These are phyloP conservation scores for Spathaspora sp. DNA, from an alignment of 805 yeast species.

Conservation along the genomic window DNA sequence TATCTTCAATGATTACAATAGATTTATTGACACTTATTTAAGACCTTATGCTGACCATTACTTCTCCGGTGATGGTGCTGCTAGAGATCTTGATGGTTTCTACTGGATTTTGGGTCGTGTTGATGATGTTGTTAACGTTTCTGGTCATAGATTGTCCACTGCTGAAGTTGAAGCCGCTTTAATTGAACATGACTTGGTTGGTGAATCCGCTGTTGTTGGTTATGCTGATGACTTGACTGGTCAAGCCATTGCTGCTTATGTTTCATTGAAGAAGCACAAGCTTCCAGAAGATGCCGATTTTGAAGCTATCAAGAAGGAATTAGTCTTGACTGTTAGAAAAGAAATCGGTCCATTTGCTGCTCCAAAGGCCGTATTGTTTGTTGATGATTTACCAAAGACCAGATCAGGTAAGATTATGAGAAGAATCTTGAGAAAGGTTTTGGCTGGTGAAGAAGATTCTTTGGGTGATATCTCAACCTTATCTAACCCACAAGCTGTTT, in stretches of 20 bases:
- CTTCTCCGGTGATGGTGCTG: constrained; percentile 99
- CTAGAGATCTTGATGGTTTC: constrained; percentile 93
- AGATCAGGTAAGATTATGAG: constrained; percentile 99
- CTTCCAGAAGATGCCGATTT: constrained; percentile 39
- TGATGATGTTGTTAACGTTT: constrained; percentile 96
- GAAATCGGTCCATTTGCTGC: constrained; percentile 95
- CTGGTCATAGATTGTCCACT: constrained; percentile 97
- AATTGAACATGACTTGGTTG: constrained; percentile 72
- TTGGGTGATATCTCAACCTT: constrained; percentile 90
- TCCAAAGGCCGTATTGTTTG: constrained; percentile 81
- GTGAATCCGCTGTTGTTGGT: constrained; percentile 97
- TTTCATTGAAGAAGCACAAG: constrained; percentile 63
- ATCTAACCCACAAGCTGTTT: constrained; percentile 82
- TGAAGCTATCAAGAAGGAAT: constrained; percentile 64
- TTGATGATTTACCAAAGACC: constrained; percentile 94
- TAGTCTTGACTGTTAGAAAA: constrained; percentile 84
- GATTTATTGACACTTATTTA: constrained; percentile 88
- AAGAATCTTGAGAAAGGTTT: constrained; percentile 90
- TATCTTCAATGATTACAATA: constrained; percentile 81
- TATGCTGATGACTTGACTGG: constrained; percentile 93
- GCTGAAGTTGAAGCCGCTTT: constrained; percentile 96
- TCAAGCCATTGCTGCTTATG: constrained; percentile 95
- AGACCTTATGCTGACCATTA: constrained; percentile 90
- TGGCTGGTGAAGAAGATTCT: constrained; percentile 87
- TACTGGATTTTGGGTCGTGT: constrained; percentile 98